Conservation (phyloP, 306 rosid species). For the Fragaria iinumae region DNA sequence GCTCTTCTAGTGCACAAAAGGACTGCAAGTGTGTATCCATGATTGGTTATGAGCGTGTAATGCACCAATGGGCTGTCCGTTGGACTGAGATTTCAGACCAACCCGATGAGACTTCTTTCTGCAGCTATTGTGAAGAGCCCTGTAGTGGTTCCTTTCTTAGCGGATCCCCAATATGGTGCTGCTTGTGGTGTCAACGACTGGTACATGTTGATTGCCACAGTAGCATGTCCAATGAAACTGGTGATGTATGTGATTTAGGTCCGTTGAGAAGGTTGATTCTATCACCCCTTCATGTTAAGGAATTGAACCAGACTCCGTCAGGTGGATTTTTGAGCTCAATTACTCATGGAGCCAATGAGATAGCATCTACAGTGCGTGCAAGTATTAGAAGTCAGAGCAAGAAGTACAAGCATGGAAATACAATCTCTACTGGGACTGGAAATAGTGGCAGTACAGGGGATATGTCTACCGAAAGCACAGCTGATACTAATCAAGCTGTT, state of each 20-base stretch:
- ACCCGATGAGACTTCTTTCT: conserved; percentile 72
- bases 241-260: conserved; percentile 93
- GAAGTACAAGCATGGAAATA: conserved; percentile 73
- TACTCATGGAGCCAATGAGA: conserved; percentile 96
- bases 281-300: conserved; percentile 80
- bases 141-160: conserved; percentile 93
- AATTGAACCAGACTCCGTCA: conserved; percentile 47
- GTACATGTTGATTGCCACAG: conserved; percentile 96
- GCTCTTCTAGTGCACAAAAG: conserved; percentile 80
- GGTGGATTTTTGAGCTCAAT: conserved; percentile 85
- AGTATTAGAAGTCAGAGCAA: conserved; percentile 83
- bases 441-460: conserved; percentile 58
- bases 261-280: conserved; percentile 79
- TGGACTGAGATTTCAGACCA: conserved; percentile 94
- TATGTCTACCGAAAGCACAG: conserved; percentile 68
- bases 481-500: conserved; percentile 46
- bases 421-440: conserved; percentile 54
- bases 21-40: conserved; percentile 95
- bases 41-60: conserved; percentile 72
- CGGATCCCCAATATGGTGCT: conserved; percentile 97
- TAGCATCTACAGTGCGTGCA: conserved; percentile 92
- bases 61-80: conserved; percentile 96
- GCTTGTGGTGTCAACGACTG: conserved; percentile 94
- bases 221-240: conserved; percentile 76
- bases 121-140: conserved; percentile 95